phyloP scores from a whole-genome alignment of 1,284 basidiomycete species.

The Volvariella volvacea region DNA sequence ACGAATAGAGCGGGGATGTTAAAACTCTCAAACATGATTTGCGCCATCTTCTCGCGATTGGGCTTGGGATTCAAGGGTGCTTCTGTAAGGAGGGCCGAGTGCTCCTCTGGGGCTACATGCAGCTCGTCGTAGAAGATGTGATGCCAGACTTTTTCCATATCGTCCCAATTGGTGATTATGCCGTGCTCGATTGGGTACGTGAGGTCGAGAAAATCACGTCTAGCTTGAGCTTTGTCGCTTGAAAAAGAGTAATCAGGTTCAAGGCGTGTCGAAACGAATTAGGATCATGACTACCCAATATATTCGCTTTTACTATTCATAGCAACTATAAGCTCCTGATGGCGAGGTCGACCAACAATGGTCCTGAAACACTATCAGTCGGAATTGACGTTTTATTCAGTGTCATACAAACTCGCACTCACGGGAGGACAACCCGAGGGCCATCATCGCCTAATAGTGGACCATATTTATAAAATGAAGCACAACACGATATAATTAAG shows the following conservation, averaged over 20 bases:
- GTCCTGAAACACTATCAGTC: too few species aligned
- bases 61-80: constrained; percentile 99
- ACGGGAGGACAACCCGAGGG: too few species aligned
- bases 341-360: too few species aligned
- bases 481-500: background rate
- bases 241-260: too few species aligned
- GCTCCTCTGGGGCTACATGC: constrained; percentile 80
- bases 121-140: constrained; percentile 98
- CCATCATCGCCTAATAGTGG: too few species aligned
- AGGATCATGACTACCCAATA: too few species aligned
- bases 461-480: too few species aligned
- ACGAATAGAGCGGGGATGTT: constrained; percentile 95
- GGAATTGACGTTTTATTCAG: too few species aligned
- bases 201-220: constrained; percentile 93
- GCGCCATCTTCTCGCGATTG: constrained; percentile 91
- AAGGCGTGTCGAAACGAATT: too few species aligned
- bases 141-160: constrained; percentile 98
- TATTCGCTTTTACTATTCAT: too few species aligned
- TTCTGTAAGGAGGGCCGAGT: constrained; percentile 93
- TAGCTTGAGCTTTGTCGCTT: constrained; percentile 92
- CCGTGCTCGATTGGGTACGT: constrained; percentile 99
- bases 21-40: constrained; percentile 99
- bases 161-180: constrained; percentile 98
- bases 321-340: too few species aligned
- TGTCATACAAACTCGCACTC: too few species aligned